phyloP scores from a whole-genome alignment of 106 monocot genomes.

The Acorus gramineus region DNA sequence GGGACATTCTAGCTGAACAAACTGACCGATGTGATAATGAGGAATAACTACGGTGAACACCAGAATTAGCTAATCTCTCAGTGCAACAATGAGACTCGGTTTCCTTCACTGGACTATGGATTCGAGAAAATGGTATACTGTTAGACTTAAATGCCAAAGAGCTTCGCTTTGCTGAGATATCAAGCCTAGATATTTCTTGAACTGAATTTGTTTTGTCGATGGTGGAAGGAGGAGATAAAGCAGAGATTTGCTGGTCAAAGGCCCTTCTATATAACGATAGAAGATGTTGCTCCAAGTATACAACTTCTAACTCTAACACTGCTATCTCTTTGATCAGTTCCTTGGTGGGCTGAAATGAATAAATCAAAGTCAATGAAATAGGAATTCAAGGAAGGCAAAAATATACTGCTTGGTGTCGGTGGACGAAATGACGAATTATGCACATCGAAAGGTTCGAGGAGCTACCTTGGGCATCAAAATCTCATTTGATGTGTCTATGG shows the following conservation, averaged over 20 bases:
- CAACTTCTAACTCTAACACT: slow-evolving; percentile 50
- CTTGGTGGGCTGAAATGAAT: slow-evolving; percentile 36
- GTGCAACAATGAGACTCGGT: slow-evolving; percentile 2
- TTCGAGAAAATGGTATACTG: slow-evolving; percentile 11
- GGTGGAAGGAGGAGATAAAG: slow-evolving; percentile 20
- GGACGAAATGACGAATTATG: no score
- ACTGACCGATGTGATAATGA: background rate
- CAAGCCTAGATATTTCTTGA: slow-evolving; percentile 12
- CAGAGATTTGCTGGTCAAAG: slow-evolving; percentile 6
- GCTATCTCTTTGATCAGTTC: slow-evolving; percentile 64
- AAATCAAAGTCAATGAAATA: background rate
- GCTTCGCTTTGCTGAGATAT: slow-evolving; percentile 15
- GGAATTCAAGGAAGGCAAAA: no score
- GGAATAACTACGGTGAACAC: background rate
- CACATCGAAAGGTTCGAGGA: background rate
- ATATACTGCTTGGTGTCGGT: no score
- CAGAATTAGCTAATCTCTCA: slow-evolving; percentile 15
- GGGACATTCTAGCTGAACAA: slow-evolving; percentile 16
- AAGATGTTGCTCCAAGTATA: slow-evolving; percentile 60
- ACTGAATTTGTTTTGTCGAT: slow-evolving; percentile 13
- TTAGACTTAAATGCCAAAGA: slow-evolving; percentile 8
- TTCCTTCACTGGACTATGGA: slow-evolving; percentile 19
- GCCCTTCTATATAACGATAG: slow-evolving; percentile 53
- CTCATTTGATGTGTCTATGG: slow-evolving; percentile 23
- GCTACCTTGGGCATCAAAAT: slow-evolving; percentile 44